Evolutionary conservation across 2,329 filamentous ascomycete genomes (phyloP).

Genomic region (Pseudocercospora crystallina): DNA sequence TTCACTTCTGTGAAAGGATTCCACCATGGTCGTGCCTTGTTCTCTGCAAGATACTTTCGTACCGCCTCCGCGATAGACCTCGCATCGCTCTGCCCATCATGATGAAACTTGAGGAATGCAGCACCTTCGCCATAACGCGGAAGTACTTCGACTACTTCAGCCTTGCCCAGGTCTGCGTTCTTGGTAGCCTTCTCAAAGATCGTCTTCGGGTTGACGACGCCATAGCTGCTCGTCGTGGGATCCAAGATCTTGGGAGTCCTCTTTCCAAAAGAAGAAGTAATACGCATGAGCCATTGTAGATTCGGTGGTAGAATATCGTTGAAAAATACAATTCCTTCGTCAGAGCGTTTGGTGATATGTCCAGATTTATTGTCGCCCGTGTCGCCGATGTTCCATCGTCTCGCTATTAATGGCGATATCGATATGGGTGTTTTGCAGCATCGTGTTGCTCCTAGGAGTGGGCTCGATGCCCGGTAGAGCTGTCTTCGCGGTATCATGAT

Average conservation of each 20-base stretch:
- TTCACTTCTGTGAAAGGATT: conserved; percentile 74
- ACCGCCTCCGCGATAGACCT: conserved; percentile 63
- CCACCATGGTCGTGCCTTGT: conserved; percentile 84
- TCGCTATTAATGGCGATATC: conserved; percentile 6
- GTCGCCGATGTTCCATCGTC: conserved; percentile 19
- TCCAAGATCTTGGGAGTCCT: conserved; percentile 13
- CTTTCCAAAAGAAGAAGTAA: conserved; percentile 46
- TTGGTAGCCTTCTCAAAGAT: conserved; percentile 50
- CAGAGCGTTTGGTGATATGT: conserved; percentile 72
- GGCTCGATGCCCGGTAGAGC: conserved; percentile 6
- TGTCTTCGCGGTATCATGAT: not conserved
- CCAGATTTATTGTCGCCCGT: conserved; percentile 62
- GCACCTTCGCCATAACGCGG: conserved; percentile 89
- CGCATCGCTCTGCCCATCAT: conserved; percentile 48
- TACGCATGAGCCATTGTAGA: conserved; percentile 61
- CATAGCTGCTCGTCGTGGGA: conserved; percentile 24
- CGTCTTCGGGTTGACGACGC: conserved; percentile 56
- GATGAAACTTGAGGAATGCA: conserved; percentile 83
- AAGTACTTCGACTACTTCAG: conserved; percentile 77
- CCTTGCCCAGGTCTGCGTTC: conserved; percentile 27
- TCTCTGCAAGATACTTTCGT: conserved; percentile 62
- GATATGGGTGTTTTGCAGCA: not conserved
- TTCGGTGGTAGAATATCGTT: conserved; percentile 87
- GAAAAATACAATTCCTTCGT: conserved; percentile 85
- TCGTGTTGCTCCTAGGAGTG: not conserved